Percentiles rank a stretch among this genome's conserved stretches.
These are phyloP conservation scores for Cyberlindnera euphorbiae DNA, from an alignment of 805 yeast species.

Conservation along the genomic window DNA sequence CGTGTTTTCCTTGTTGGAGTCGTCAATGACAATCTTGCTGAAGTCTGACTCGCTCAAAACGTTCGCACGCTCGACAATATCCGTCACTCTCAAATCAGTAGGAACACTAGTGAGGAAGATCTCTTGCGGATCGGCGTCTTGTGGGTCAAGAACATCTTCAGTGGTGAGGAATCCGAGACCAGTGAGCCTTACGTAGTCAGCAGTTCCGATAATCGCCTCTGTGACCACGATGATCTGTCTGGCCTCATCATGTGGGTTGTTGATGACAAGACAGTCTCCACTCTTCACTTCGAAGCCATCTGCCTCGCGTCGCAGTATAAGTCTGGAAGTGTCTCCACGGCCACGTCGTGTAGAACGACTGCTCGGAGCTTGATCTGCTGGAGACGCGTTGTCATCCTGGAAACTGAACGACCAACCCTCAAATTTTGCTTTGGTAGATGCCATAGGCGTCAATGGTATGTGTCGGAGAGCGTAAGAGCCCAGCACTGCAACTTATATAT, in stretches of 20 bases:
- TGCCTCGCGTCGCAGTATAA: constrained; percentile 32
- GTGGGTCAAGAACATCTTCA: constrained; percentile 33
- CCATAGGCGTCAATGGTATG: constrained; percentile 12
- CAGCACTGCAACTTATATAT: too few species aligned
- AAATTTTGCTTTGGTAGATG: constrained; percentile 17
- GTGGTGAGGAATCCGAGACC: constrained; percentile 44
- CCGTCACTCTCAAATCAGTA: constrained; percentile 37
- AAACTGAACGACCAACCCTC: constrained; percentile 21
- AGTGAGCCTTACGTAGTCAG: constrained; percentile 41
- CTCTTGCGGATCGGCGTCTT: constrained; percentile 37
- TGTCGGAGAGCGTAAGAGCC: too few species aligned
- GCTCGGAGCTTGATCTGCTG: too few species aligned
- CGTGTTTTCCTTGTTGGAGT: constrained; percentile 28
- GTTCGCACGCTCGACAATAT: constrained; percentile 40
- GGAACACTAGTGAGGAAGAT: constrained; percentile 49
- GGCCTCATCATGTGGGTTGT: constrained; percentile 28
- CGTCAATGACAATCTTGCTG: constrained; percentile 31
- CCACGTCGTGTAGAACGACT: too few species aligned
- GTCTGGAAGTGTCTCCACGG: constrained; percentile 6
- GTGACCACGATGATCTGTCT: constrained; percentile 44
- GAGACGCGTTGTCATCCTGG: constrained; percentile 8
- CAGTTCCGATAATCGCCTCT: constrained; percentile 48
- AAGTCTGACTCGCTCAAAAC: constrained; percentile 38
- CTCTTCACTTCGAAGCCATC: constrained; percentile 46
- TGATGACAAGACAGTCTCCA: constrained; percentile 50